Conservation (phyloP, 352 stramenopile genomes). For the Thalassiosira ordinaria region DNA sequence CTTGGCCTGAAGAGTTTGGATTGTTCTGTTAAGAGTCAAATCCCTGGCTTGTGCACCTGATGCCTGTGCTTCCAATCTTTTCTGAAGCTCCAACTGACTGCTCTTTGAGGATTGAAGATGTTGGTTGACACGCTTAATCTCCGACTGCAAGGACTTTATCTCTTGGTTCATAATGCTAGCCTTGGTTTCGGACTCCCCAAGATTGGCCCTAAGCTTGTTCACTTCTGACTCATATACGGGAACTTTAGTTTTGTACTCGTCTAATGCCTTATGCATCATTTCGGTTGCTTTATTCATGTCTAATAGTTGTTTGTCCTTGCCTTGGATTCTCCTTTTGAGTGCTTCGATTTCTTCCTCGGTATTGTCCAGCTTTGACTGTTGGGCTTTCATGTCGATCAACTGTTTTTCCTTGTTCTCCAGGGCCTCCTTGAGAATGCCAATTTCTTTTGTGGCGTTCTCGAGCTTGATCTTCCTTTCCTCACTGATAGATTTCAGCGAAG, state of each 20-base stretch:
- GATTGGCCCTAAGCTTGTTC: slow-evolving; percentile 19
- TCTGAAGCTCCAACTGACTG: slow-evolving; percentile 17
- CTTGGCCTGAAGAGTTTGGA: slow-evolving; percentile 31
- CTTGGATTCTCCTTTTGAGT: slow-evolving; percentile 1
- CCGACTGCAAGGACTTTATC: slow-evolving; percentile 38
- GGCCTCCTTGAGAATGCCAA: slow-evolving; percentile 14
- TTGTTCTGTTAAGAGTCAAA: slow-evolving; percentile 4
- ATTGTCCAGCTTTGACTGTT: slow-evolving; percentile 10
- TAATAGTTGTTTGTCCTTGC: slow-evolving; percentile 15
- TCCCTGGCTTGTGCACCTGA: slow-evolving; percentile 24
- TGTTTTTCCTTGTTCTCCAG: slow-evolving; percentile 22
- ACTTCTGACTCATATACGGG: slow-evolving; percentile 13
- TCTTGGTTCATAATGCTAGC: slow-evolving; percentile 27
- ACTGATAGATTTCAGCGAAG: slow-evolving; percentile 17
- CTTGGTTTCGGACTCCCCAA: slow-evolving; percentile 28
- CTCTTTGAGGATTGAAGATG: slow-evolving; percentile 28
- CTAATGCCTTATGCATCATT: slow-evolving; percentile 12
- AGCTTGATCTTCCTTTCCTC: slow-evolving; percentile 21
- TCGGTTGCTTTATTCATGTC: slow-evolving; percentile 24
- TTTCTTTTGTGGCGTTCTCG: slow-evolving; percentile 19
- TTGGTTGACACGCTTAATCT: slow-evolving; percentile 23
- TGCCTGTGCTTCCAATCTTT: slow-evolving; percentile 11
- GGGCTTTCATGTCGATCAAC: background rate
- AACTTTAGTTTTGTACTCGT: slow-evolving; percentile 31
- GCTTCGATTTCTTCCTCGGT: slow-evolving; percentile 12